Evolutionary conservation across 345 rosid species (phyloP).

Genomic region (Pseudoturritis turrita): DNA sequence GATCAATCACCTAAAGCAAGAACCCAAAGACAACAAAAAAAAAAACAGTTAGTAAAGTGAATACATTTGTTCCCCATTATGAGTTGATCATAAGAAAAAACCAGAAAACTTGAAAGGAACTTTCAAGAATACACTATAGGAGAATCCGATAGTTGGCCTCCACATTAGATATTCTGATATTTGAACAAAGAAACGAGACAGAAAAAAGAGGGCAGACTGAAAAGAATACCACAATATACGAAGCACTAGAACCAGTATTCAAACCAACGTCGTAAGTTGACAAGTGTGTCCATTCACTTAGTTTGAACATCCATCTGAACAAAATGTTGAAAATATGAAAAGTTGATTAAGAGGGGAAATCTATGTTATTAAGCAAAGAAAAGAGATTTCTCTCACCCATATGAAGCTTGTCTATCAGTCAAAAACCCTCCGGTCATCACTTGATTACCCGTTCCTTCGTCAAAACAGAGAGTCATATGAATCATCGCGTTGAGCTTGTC

Average conservation of each 20-base stretch:
- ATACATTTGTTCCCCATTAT: background rate
- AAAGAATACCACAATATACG: slow-evolving; percentile 78
- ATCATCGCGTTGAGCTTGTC: slow-evolving; percentile 80
- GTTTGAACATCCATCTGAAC: slow-evolving; percentile 86
- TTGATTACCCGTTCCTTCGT: slow-evolving; percentile 95
- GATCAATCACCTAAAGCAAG: slow-evolving; percentile 65
- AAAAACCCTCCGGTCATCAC: slow-evolving; percentile 93
- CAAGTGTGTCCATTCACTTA: slow-evolving; percentile 93
- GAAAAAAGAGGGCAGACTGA: background rate
- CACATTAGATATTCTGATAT: background rate
- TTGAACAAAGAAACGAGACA: background rate
- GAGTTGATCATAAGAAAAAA: background rate
- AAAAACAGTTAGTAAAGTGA: background rate
- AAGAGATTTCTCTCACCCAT: slow-evolving; percentile 57
- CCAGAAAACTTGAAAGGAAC: too few species aligned
- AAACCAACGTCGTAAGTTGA: slow-evolving; percentile 85
- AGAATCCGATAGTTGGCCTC: background rate
- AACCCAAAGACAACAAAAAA: slow-evolving; percentile 17
- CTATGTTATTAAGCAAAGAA: background rate
- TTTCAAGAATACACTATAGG: background rate
- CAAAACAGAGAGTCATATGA: slow-evolving; percentile 89
- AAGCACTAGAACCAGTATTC: slow-evolving; percentile 83
- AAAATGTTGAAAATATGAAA: background rate
- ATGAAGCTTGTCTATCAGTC: slow-evolving; percentile 90
- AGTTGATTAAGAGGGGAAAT: background rate